phyloP scores from a whole-genome alignment of 495 filamentous ascomycete species.

The Aspergillus asperescens region DNA sequence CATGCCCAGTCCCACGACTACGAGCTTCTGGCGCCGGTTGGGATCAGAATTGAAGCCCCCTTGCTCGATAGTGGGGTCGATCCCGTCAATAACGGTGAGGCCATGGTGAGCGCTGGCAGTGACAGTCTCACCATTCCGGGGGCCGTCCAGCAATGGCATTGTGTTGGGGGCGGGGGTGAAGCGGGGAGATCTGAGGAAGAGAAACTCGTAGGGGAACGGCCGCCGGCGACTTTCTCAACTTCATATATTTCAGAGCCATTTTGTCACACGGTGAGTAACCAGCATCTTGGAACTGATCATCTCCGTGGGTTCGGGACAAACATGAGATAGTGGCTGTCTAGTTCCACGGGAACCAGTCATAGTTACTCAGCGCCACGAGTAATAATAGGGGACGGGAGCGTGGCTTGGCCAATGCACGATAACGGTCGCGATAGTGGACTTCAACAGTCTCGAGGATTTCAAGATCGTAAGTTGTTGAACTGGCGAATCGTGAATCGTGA shows the following conservation, averaged over 20 bases:
- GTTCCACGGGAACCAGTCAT: constrained; percentile 1
- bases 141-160: constrained; percentile 36
- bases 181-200: background rate
- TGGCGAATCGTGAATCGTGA: background rate
- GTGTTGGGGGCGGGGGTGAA: constrained; percentile 3
- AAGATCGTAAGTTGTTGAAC: background rate
- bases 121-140: constrained; percentile 27
- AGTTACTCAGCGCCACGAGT: background rate
- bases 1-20: constrained; percentile 92
- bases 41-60: background rate
- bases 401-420: background rate
- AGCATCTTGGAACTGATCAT: constrained; percentile 1
- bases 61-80: constrained; percentile 3
- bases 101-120: constrained; percentile 19
- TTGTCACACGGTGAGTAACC: constrained; percentile 4
- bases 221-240: background rate
- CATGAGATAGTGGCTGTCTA: constrained; percentile 13
- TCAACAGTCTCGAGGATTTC: background rate
- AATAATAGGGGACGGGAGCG: background rate
- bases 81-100: background rate
- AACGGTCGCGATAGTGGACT: background rate
- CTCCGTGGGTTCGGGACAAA: constrained; percentile 16
- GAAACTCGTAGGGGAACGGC: background rate
- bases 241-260: constrained; percentile 3
- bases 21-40: constrained; percentile 59